Evolutionary conservation across 2,329 filamentous ascomycete genomes (phyloP).

Genomic region (Didymella arachidicola): DNA sequence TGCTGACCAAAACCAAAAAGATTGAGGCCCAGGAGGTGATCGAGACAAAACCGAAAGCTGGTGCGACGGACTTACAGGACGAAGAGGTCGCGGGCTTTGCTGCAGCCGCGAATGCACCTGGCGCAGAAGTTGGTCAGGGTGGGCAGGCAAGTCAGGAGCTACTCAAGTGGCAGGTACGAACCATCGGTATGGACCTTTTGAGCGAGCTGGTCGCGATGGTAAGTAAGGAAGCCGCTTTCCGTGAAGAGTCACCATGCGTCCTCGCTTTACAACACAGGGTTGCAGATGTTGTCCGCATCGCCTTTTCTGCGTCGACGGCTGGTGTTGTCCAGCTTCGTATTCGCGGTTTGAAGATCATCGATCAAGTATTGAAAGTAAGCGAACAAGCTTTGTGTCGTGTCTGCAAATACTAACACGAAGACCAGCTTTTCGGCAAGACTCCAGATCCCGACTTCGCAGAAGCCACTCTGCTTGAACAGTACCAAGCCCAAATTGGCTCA

Average conservation of each 20-base stretch:
- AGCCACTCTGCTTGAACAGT: slow-evolving; percentile 94
- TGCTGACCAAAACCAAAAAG: slow-evolving; percentile 84
- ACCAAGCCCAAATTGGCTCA: slow-evolving; percentile 97
- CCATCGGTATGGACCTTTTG: slow-evolving; percentile 90
- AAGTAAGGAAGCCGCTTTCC: slow-evolving; percentile 77
- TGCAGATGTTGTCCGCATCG: slow-evolving; percentile 93
- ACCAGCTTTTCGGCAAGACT: slow-evolving; percentile 85
- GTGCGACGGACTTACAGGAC: slow-evolving; percentile 82
- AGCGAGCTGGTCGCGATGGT: slow-evolving; percentile 82
- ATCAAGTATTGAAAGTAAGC: slow-evolving; percentile 78
- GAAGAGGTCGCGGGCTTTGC: slow-evolving; percentile 98
- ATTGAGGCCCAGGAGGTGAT: slow-evolving; percentile 65
- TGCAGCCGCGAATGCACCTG: slow-evolving; percentile 68
- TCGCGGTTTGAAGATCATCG: slow-evolving; percentile 91
- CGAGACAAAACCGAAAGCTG: slow-evolving; percentile 58
- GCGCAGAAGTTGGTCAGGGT: slow-evolving; percentile 52
- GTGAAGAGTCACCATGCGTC: slow-evolving; percentile 81
- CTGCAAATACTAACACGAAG: slow-evolving; percentile 9
- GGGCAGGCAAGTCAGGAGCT: slow-evolving; percentile 74
- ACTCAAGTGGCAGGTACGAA: slow-evolving; percentile 92
- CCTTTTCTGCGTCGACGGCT: slow-evolving; percentile 95
- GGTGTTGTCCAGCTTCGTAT: slow-evolving; percentile 89
- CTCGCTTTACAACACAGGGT: slow-evolving; percentile 80
- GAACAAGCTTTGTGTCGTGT: background rate
- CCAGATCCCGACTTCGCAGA: slow-evolving; percentile 98